phyloP scores from a whole-genome alignment of 2,329 filamentous ascomycete species.

The Anthostomella pinea region DNA sequence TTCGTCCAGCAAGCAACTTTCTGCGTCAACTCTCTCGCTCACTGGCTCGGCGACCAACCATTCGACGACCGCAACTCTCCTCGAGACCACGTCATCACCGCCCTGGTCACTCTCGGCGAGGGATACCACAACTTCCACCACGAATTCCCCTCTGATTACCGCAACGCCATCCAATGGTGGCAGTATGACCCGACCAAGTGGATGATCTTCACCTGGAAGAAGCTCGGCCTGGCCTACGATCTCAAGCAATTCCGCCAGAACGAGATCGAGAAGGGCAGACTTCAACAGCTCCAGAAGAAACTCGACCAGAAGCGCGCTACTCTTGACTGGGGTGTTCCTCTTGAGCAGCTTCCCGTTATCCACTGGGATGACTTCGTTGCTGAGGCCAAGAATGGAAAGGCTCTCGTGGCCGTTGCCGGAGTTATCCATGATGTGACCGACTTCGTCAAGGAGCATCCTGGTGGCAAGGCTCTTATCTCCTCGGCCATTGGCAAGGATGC shows the following conservation, averaged over 20 bases:
- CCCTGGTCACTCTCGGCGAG: constrained; percentile 64
- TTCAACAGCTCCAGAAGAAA: constrained; percentile 68
- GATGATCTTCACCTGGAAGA: constrained; percentile 66
- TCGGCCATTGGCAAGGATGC: constrained; percentile 65
- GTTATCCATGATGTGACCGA: constrained; percentile 64
- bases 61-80: constrained; percentile 71
- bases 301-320: constrained; percentile 61
- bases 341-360: constrained; percentile 45
- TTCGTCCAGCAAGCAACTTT: constrained; percentile 52
- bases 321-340: constrained; percentile 64
- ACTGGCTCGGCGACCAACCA: constrained; percentile 60
- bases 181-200: constrained; percentile 72
- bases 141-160: constrained; percentile 69
- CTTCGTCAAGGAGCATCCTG: constrained; percentile 67
- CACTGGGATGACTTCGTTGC: constrained; percentile 64
- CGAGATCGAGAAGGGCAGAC: constrained; percentile 73
- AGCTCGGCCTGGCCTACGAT: constrained; percentile 64
- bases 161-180: constrained; percentile 67
- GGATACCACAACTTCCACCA: constrained; percentile 75
- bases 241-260: constrained; percentile 89
- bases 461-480: constrained; percentile 65
- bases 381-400: constrained; percentile 60
- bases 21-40: constrained; percentile 52
- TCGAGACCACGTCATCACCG: constrained; percentile 66
- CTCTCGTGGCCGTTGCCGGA: constrained; percentile 59